Percentiles rank a stretch among this genome's conserved stretches.
These are phyloP conservation scores for Xylaria multiplex DNA, from an alignment of 2,329 filamentous ascomycete genomes.

Conservation along the genomic window DNA sequence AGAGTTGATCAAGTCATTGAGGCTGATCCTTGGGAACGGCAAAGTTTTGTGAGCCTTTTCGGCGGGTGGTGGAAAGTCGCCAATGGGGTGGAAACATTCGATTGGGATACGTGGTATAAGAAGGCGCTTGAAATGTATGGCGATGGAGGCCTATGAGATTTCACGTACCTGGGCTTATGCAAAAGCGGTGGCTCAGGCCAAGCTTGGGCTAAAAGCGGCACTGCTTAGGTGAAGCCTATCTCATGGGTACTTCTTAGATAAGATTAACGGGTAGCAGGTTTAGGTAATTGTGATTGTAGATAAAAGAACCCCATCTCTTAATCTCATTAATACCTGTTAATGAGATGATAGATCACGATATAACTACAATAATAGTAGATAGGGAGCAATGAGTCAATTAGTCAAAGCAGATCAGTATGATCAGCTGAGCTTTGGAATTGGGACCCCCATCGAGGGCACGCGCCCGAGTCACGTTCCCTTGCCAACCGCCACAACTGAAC, in stretches of 20 bases:
- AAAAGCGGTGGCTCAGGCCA: too few species aligned
- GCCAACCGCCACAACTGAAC: conserved; percentile 36
- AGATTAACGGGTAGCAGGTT: too few species aligned
- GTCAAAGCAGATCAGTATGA: conserved; percentile 23
- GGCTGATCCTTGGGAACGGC: conserved; percentile 27
- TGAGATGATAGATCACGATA: too few species aligned
- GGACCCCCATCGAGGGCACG: conserved; percentile 24
- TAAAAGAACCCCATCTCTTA: too few species aligned
- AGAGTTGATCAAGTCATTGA: conserved; percentile 34
- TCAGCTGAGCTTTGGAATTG: conserved; percentile 22
- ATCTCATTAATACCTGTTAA: too few species aligned
- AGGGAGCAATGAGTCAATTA: conserved; percentile 6
- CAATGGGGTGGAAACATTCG: conserved; percentile 26
- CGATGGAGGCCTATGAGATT: conserved; percentile 25
- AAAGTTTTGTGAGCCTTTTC: conserved; percentile 22
- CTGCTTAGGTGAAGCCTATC: too few species aligned
- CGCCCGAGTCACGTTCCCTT: conserved; percentile 39
- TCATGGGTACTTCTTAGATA: too few species aligned
- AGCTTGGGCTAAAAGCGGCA: too few species aligned
- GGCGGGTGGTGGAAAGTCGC: conserved; percentile 31
- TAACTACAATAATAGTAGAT: background rate
- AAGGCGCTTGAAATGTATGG: conserved; percentile 33
- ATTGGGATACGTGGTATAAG: conserved; percentile 32
- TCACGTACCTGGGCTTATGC: too few species aligned
- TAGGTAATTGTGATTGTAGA: too few species aligned